A percentile compares a stretch with the other conserved stretches of the same genome.
Conservation (phyloP, 371 early-diverging fungal genomes). For the Lichtheimia hyalospora region DNA sequence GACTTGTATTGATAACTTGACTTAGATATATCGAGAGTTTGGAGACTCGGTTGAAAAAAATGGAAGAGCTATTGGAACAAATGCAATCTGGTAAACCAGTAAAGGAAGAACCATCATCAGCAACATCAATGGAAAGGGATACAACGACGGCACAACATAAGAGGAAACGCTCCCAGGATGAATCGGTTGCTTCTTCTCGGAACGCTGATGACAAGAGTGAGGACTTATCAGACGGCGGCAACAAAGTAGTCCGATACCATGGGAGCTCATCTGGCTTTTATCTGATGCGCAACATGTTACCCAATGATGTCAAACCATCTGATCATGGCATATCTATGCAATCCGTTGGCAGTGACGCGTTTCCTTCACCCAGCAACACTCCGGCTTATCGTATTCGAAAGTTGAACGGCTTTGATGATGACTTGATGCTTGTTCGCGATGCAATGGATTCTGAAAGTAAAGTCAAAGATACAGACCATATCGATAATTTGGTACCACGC, state of each 20-base stretch:
- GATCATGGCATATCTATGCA: not conserved
- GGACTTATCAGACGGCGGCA: conserved; percentile 1
- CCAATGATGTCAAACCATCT: conserved; percentile 3
- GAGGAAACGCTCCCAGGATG: conserved; percentile 10
- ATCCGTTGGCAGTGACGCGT: not conserved
- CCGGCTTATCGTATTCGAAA: conserved; percentile 16
- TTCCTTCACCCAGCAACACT: not conserved
- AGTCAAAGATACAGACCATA: conserved; percentile 19
- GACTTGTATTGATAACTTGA: not conserved
- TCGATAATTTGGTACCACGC: conserved; percentile 26
- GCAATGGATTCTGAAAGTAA: conserved; percentile 29
- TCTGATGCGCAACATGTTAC: conserved; percentile 31
- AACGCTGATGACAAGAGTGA: not conserved
- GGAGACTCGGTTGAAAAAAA: conserved; percentile 38
- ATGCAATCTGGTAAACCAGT: conserved; percentile 21
- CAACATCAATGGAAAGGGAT: too few relatives aligned
- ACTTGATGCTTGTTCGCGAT: conserved; percentile 38
- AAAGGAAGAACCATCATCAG: not conserved
- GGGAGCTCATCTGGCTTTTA: conserved; percentile 52
- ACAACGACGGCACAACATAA: not conserved
- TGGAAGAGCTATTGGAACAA: conserved; percentile 37
- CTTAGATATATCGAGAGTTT: conserved; percentile 47
- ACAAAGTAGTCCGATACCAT: conserved; percentile 33
- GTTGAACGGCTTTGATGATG: conserved; percentile 33
- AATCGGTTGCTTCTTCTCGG: not conserved